Percentiles rank a stretch among this genome's conserved stretches.
These are phyloP conservation scores for Articulospora tetracladia DNA, from an alignment of 495 filamentous ascomycete species.

Conservation along the genomic window DNA sequence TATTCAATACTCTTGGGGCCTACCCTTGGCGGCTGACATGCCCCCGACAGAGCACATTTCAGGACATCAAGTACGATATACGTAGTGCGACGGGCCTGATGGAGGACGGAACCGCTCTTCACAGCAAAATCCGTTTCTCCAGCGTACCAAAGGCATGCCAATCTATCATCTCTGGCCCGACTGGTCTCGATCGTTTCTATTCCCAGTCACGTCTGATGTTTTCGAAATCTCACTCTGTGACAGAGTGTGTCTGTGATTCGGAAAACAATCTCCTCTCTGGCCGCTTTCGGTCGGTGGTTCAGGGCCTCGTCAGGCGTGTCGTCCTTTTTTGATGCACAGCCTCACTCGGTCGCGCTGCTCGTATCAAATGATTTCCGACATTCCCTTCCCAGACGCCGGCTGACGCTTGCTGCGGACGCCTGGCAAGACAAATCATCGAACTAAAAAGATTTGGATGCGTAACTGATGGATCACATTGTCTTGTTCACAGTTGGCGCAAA, in stretches of 20 bases:
- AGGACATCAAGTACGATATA: no score
- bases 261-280: constrained; percentile 8
- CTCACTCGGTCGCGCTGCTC: constrained; percentile 2
- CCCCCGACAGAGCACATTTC: background rate
- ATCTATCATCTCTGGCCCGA: no score
- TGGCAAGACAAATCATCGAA: background rate
- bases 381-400: background rate
- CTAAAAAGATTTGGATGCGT: background rate
- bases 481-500: no score
- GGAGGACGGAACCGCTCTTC: no score
- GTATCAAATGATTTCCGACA: background rate
- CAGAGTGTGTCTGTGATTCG: constrained; percentile 6
- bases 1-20: background rate
- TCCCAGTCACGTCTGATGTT: constrained; percentile 16
- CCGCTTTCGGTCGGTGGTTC: background rate
- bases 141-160: background rate
- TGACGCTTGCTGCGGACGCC: no score
- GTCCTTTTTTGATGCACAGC: constrained; percentile 13
- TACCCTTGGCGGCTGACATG: background rate
- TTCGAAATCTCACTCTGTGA: constrained; percentile 7
- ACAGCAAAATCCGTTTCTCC: background rate
- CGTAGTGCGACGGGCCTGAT: no score
- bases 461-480: no score
- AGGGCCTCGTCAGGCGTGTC: background rate
- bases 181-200: constrained; percentile 24